Conservation (phyloP, 2,329 filamentous ascomycete species). For the Colletotrichum somersetense region DNA sequence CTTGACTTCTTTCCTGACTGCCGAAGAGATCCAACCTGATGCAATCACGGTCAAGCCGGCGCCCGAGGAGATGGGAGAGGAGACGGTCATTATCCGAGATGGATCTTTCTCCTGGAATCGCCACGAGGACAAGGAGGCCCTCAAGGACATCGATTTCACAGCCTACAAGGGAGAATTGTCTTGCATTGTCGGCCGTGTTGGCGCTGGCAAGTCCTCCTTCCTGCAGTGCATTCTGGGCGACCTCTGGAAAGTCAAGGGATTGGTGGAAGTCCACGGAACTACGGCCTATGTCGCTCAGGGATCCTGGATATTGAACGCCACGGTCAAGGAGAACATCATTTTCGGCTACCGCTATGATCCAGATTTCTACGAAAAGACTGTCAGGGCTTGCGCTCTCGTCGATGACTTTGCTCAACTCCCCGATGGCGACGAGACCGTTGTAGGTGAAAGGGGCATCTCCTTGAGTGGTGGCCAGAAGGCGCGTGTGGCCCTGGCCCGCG, state of each 20-base stretch:
- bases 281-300: conserved; percentile 94
- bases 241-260: conserved; percentile 88
- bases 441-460: conserved; percentile 96
- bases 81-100: conserved; percentile 85
- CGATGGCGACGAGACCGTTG: conserved; percentile 95
- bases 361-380: conserved; percentile 91
- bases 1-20: conserved; percentile 84
- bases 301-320: conserved; percentile 98
- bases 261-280: conserved; percentile 84
- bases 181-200: conserved; percentile 95
- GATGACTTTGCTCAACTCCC: conserved; percentile 94
- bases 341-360: conserved; percentile 96
- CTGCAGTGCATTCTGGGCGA: conserved; percentile 91
- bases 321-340: conserved; percentile 95
- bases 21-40: conserved; percentile 90
- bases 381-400: conserved; percentile 89
- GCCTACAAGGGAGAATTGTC: conserved; percentile 93
- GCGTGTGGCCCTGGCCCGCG: conserved; percentile 88
- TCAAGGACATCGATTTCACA: conserved; percentile 88
- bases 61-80: conserved; percentile 83
- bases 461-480: conserved; percentile 97
- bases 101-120: conserved; percentile 96
- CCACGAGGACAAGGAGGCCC: conserved; percentile 76
- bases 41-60: conserved; percentile 79
- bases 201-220: conserved; percentile 93